Base-by-base conservation (phyloP, 1,139 yeast species). In the Pichia sp. region DNA sequence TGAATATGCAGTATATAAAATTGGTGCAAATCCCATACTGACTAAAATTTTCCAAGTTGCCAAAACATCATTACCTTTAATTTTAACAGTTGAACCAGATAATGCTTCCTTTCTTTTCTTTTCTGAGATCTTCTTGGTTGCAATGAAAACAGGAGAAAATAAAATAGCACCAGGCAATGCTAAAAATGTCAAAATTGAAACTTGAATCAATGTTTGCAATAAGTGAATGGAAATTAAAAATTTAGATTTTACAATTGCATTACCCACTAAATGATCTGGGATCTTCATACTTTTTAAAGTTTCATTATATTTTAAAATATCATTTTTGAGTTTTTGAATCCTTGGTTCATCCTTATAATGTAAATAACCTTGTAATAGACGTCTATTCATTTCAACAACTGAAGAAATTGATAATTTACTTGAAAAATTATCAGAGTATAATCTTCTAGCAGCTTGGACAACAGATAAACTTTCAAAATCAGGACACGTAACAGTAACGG, bases 21-120 rank as follows among this genome's bases (percentile, higher is more conserved):
- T 61, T 2, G 98, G 98, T 0, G 96, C 93, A 45, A 86, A 68
- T 7, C 91, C 95, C 76, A 91, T 74, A 28, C 91, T 80, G 34
- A 91, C 89, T 50, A 91, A 69, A 33, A 91, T 80, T 62, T 91
- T 91, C 98, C 98, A 88, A 2, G 96, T 88, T 1, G 96, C 96
- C 45, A 88, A 72, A 22, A 91, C 96, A 61, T 91, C 98, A 45
- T 81, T 80, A 21, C 95, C 98, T 55, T 79, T 78, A 49, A 91
- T 81, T 60, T 91, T 91, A 26, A 91, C 98, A 1, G 87, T 74
- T 0, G 96, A 87, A 7, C 76, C 80, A n/a, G 88, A 89, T 42
- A 91, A 69, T 0, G 97, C 98, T 46, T 78, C 76, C 43, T 64
- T 69, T 25, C 93, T 88, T 62, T 88, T 88, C 51, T 70, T 68